Percentiles rank a stretch among this genome's conserved stretches.
Evolutionary conservation across 495 filamentous ascomycete genomes (phyloP).

Genomic region (Penicillium paxilli): DNA sequence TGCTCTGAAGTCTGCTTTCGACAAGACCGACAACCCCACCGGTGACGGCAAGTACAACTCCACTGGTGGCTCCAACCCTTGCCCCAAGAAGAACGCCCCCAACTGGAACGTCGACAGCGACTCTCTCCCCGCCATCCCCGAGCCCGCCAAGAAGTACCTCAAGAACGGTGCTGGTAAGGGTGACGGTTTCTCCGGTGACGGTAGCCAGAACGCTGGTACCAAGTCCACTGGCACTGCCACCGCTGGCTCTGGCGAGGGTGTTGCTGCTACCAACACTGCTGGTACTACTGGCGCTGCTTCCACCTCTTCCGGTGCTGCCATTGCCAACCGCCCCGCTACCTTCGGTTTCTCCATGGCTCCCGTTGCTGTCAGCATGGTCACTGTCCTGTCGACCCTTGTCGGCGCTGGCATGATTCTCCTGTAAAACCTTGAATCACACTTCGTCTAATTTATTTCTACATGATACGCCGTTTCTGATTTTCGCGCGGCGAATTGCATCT

Average conservation of each 20-base stretch:
- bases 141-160: slow-evolving; percentile 66
- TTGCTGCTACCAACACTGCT: slow-evolving; percentile 19
- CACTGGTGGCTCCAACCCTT: slow-evolving; percentile 61
- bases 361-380: slow-evolving; percentile 53
- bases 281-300: slow-evolving; percentile 18
- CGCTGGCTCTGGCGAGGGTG: slow-evolving; percentile 51
- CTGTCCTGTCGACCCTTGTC: slow-evolving; percentile 59
- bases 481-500: slow-evolving; percentile 16
- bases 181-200: slow-evolving; percentile 67
- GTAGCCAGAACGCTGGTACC: slow-evolving; percentile 70
- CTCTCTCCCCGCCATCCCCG: slow-evolving; percentile 74
- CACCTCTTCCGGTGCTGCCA: slow-evolving; percentile 45
- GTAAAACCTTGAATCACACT: slow-evolving; percentile 24
- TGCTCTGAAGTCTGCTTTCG: slow-evolving; percentile 65
- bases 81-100: slow-evolving; percentile 61
- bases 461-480: slow-evolving; percentile 1
- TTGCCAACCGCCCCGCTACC: slow-evolving; percentile 33
- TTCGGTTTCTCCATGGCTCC: slow-evolving; percentile 54
- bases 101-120: slow-evolving; percentile 73
- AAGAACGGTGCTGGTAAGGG: slow-evolving; percentile 70
- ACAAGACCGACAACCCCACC: slow-evolving; percentile 59
- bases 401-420: slow-evolving; percentile 58
- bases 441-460: slow-evolving; percentile 2
- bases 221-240: slow-evolving; percentile 63
- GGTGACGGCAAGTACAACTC: slow-evolving; percentile 78